Percentiles rank a stretch among this genome's conserved stretches.
Conservation (phyloP, 495 filamentous ascomycete genomes). For the Hypoxylon perforatum region DNA sequence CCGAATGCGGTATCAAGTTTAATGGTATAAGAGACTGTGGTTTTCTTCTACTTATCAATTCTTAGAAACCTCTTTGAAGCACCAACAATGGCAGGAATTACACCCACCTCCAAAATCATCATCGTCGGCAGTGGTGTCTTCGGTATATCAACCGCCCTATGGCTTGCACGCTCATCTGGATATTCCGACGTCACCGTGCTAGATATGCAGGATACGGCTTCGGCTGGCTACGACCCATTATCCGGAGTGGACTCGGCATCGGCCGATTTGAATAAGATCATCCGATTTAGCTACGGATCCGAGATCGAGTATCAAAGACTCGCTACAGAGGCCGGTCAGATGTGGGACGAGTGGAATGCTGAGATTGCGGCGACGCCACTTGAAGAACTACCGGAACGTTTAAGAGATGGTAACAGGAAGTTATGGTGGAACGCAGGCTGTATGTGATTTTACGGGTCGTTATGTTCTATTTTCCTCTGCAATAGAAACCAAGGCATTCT, state of each 20-base stretch:
- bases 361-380: conserved; percentile 38
- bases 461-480: too few relatives aligned
- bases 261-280: conserved; percentile 58
- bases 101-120: conserved; percentile 44
- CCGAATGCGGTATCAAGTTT: background rate
- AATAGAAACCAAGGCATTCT: too few relatives aligned
- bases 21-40: too few relatives aligned
- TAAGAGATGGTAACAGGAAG: conserved; percentile 41
- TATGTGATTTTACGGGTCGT: too few relatives aligned
- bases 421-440: conserved; percentile 50
- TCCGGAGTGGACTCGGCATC: conserved; percentile 37
- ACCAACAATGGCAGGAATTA: conserved; percentile 17
- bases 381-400: conserved; percentile 45
- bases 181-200: conserved; percentile 56
- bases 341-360: conserved; percentile 58
- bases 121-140: conserved; percentile 61
- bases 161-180: conserved; percentile 54
- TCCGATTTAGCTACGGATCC: conserved; percentile 54
- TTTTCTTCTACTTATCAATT: too few relatives aligned
- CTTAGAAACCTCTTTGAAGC: too few relatives aligned
- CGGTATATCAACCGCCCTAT: conserved; percentile 54
- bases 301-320: conserved; percentile 57
- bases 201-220: conserved; percentile 51
- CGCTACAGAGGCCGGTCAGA: conserved; percentile 50
- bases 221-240: conserved; percentile 27